Evolutionary conservation across 192 early-diverging fungal species (phyloP).

Genomic region (Linnemannia hyalina): DNA sequence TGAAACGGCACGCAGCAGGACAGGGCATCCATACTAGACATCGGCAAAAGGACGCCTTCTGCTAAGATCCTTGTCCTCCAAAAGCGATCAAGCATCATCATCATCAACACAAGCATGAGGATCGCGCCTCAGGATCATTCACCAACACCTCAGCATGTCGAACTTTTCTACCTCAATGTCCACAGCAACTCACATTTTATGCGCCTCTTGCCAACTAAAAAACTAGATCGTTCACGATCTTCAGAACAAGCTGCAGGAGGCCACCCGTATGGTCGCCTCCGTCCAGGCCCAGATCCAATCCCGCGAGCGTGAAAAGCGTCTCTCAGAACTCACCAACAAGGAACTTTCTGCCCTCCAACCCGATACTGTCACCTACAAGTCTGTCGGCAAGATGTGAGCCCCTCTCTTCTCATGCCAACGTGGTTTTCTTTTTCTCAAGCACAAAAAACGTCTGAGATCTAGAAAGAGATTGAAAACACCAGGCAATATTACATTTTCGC

Average conservation of each 20-base stretch:
- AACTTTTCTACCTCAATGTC: not conserved
- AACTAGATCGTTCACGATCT: conserved; percentile 71
- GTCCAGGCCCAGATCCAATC: conserved; percentile 73
- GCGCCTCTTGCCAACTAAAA: not conserved
- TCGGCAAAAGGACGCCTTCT: not conserved
- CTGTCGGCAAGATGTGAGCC: conserved; percentile 80
- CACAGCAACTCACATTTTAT: not conserved
- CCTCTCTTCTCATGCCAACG: not conserved
- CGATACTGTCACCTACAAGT: conserved; percentile 73
- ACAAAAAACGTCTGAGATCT: not conserved
- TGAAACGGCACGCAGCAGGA: not conserved
- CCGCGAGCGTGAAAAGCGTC: conserved; percentile 75
- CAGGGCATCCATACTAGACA: not conserved
- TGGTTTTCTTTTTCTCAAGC: not conserved
- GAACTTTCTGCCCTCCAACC: conserved; percentile 69
- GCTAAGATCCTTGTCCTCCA: not conserved
- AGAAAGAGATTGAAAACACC: too few species aligned
- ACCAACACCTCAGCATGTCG: not conserved
- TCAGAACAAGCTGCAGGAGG: conserved; percentile 74
- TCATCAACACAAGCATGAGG: not conserved
- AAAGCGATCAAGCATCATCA: conserved; percentile 4
- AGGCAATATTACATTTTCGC: not conserved
- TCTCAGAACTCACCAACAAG: conserved; percentile 76
- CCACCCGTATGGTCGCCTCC: conserved; percentile 68
- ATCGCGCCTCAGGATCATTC: not conserved